A percentile compares a stretch with the other conserved stretches of the same genome.
phyloP scores from a whole-genome alignment of 2,329 filamentous ascomycete genomes.

The Biscogniauxia marginata region DNA sequence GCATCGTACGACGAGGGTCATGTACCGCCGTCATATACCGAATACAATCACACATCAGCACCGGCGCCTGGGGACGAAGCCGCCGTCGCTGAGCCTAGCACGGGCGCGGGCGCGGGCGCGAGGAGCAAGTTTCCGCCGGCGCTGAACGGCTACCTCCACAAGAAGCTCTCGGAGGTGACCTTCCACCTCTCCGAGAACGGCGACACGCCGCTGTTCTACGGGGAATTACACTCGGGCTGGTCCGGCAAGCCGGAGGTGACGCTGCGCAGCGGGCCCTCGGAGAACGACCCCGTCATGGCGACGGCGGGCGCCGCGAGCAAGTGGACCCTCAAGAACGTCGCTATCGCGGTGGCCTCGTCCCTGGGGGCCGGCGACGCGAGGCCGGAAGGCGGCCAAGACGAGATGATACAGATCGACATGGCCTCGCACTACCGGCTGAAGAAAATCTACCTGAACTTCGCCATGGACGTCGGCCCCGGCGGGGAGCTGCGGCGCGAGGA shows the following conservation, averaged over 20 bases:
- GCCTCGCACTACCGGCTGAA: constrained; percentile 1
- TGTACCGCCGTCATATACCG: not conserved
- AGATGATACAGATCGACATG: not conserved
- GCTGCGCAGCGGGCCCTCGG: constrained; percentile 17
- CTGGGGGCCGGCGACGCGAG: not conserved
- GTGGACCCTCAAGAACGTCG: constrained; percentile 4
- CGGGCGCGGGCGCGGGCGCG: not conserved
- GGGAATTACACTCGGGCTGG: constrained; percentile 16
- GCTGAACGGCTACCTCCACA: constrained; percentile 21
- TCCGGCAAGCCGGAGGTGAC: constrained; percentile 17
- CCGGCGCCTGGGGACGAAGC: constrained; percentile 11
- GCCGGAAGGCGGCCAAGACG: not conserved
- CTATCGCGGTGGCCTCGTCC: constrained; percentile 10
- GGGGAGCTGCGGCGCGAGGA: constrained; percentile 12
- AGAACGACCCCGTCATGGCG: constrained; percentile 18
- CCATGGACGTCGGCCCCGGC: constrained; percentile 16
- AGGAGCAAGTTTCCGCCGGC: not conserved
- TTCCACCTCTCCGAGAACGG: constrained; percentile 22
- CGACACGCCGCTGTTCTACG: constrained; percentile 18
- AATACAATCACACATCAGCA: not conserved
- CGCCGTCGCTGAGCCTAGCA: too few species aligned
- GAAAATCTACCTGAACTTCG: constrained; percentile 9
- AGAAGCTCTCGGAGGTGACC: constrained; percentile 5
- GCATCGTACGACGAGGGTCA: not conserved
- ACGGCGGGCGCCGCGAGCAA: constrained; percentile 12